These are phyloP conservation scores for Backusella circina DNA, from an alignment of 192 early-diverging fungal genomes.

Conservation along the genomic window DNA sequence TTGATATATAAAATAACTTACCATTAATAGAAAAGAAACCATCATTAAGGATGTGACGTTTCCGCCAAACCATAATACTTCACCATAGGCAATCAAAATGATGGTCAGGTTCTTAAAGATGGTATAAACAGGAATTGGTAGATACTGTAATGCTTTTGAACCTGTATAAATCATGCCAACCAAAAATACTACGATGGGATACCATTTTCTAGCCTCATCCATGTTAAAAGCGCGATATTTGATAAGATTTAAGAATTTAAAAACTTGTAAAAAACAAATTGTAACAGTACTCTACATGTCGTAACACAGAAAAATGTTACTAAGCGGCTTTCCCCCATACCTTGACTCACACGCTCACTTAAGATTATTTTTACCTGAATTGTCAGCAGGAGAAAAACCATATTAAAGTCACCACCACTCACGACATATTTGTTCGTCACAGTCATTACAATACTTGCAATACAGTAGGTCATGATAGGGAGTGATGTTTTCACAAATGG, in stretches of 20 bases:
- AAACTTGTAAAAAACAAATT: slow-evolving; percentile 50
- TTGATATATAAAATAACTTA: slow-evolving; percentile 2
- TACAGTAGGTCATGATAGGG: slow-evolving; percentile 82
- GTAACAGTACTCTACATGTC: slow-evolving; percentile 50
- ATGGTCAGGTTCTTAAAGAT: slow-evolving; percentile 98
- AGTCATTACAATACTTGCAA: slow-evolving; percentile 82
- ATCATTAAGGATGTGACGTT: slow-evolving; percentile 77
- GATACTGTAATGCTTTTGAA: slow-evolving; percentile 85
- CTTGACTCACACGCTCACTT: background rate
- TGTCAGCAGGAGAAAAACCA: slow-evolving; percentile 74
- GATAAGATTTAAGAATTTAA: slow-evolving; percentile 45
- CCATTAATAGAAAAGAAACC: slow-evolving; percentile 77
- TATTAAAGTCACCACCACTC: slow-evolving; percentile 64
- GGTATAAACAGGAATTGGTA: slow-evolving; percentile 90
- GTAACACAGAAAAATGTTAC: slow-evolving; percentile 12
- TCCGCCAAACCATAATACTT: slow-evolving; percentile 76
- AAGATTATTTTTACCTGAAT: slow-evolving; percentile 50
- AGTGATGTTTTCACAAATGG: slow-evolving; percentile 31
- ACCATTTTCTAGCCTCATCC: slow-evolving; percentile 63
- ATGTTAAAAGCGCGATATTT: slow-evolving; percentile 55
- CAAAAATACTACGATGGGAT: slow-evolving; percentile 77
- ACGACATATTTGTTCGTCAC: slow-evolving; percentile 83
- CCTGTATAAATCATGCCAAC: slow-evolving; percentile 96
- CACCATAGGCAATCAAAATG: slow-evolving; percentile 90
- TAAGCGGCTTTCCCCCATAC: background rate